These are phyloP conservation scores for Hymenoscyphus fructigenus DNA, from an alignment of 2,329 filamentous ascomycete species.

Conservation along the genomic window DNA sequence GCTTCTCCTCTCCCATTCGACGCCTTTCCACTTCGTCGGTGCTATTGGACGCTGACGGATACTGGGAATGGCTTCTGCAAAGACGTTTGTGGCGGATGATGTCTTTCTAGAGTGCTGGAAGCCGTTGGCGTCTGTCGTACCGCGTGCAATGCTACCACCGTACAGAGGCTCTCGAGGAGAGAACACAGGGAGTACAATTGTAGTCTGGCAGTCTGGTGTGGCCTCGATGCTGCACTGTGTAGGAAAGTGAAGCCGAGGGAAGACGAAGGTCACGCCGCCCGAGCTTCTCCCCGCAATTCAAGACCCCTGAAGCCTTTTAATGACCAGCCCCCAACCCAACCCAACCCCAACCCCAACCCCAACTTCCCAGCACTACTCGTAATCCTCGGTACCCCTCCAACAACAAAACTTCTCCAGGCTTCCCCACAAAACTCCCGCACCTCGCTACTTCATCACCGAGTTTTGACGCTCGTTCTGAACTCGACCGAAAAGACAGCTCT, in stretches of 20 bases:
- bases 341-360: not conserved
- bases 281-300: not conserved
- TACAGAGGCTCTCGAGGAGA: not conserved
- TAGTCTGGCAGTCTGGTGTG: not conserved
- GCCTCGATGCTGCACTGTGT: not conserved
- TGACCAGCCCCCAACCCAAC: no score
- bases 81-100: not conserved
- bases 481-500: not conserved
- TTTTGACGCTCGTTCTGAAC: not conserved
- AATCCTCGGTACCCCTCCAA: no score
- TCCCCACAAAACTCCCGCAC: constrained; percentile 1
- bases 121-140: not conserved
- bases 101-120: not conserved
- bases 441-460: constrained; percentile 1
- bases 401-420: not conserved
- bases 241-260: not conserved
- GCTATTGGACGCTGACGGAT: not conserved
- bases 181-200: not conserved
- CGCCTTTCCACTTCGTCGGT: no score
- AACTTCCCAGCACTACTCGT: not conserved
- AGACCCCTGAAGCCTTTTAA: not conserved
- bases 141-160: not conserved
- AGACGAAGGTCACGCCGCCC: not conserved
- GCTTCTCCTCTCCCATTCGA: no score
- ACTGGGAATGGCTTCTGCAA: not conserved